Base-by-base conservation (phyloP, 2,329 filamentous ascomycete genomes). In the Chalaropsis thielavioides region DNA sequence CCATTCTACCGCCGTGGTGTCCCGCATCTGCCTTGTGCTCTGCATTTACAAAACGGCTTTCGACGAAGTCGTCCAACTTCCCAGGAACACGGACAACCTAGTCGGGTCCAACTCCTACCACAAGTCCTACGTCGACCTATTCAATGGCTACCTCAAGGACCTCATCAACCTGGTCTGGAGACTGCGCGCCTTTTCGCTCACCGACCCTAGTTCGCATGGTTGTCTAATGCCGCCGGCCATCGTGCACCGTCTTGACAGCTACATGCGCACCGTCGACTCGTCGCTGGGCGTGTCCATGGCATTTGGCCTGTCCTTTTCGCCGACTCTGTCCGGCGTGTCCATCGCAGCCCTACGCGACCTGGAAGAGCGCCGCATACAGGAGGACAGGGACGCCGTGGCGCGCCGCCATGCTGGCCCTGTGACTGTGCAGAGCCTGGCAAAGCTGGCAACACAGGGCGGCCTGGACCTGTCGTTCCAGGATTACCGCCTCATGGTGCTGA, bases 111-210 rank as follows among this genome's bases (percentile, higher is more conserved):
- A 73, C 19, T 73, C 76, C 11, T 87, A 86, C 68, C 78, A 83
- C 35, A 78, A 81, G 51, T 75, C 78, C 40, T 82, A 87, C 65
- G 82, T 90, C 49, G 82, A 84, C 68, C 76, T 81, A 27, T 92
- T 94, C 76, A 95, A 95, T 72, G 87, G 87, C 24, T 91, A 88
- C 72, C 80, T 95, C 40, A 92, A 94, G 84, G 90, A 95, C 72
- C 81, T 91, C 40, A 92, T 89, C 77, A 95, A 95, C 72, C 84
- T 88, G 62, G 73, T 94, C 59, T 95, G 90, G 90, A 83, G 89
- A 8, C 82, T 83, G 24, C 83, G 86, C 13, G 90, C 87, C 0
- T 86, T 95, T 67, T 83, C 83, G 66, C 76, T 76, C 13, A 76
- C 77, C 1, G 88, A 92, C 68, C 75, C 80, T n/a, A 85, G 85